Evolutionary conservation across 208 protist genomes (phyloP).

Genomic region (Trypanosoma cruzi): DNA sequence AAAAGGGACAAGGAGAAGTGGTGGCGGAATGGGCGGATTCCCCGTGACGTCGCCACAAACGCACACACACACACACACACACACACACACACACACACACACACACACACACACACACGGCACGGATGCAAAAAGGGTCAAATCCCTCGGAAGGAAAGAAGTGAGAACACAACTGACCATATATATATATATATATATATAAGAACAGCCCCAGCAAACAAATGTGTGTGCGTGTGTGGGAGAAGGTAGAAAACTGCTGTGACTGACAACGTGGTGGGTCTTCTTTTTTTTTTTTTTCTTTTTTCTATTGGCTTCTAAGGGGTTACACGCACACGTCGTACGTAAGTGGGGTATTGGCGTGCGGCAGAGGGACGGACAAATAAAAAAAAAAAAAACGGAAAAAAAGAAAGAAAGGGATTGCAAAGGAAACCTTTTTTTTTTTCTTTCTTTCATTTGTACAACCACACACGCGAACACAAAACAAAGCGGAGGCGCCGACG

Average conservation of each 20-base stretch:
- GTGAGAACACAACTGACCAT: neutral
- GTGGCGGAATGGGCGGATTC: too few relatives aligned
- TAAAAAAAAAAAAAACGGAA: slow-evolving; percentile 20
- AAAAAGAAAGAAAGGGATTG: slow-evolving; percentile 21
- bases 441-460: too few relatives aligned
- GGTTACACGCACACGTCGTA: neutral
- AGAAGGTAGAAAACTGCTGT: neutral
- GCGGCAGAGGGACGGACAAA: neutral
- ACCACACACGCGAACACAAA: neutral
- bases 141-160: neutral
- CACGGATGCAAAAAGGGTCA: too few relatives aligned
- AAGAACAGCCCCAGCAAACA: neutral
- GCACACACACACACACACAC: too few relatives aligned
- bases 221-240: neutral
- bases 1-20: too few relatives aligned
- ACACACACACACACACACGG: too few relatives aligned
- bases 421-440: neutral
- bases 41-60: too few relatives aligned
- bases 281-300: neutral
- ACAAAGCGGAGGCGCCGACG: too few relatives aligned
- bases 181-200: too few relatives aligned
- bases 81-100: too few relatives aligned
- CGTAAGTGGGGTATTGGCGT: neutral
- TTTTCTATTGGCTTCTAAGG: neutral
- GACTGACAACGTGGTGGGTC: neutral